These are phyloP conservation scores for Chytriomyces sp. DNA, from an alignment of 192 early-diverging fungal genomes.

Conservation along the genomic window DNA sequence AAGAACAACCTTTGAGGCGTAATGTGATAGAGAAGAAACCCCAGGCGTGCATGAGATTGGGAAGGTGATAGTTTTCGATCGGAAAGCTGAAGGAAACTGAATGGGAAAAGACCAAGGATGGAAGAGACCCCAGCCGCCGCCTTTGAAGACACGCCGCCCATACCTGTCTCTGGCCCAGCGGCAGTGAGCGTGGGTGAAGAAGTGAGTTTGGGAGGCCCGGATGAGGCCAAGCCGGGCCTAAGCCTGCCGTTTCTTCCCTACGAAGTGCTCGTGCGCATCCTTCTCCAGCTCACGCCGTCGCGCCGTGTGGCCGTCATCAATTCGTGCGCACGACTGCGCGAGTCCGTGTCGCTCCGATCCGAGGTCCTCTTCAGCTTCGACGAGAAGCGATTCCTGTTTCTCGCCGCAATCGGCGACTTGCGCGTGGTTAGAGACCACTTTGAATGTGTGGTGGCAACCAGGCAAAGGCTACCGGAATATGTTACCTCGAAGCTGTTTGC, in stretches of 20 bases:
- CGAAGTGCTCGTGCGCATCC: constrained; percentile 4
- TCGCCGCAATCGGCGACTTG: neutral
- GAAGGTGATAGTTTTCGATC: too few species aligned
- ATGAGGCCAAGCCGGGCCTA: neutral
- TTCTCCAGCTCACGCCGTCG: neutral
- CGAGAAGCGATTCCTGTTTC: neutral
- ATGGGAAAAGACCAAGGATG: neutral
- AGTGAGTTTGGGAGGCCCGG: too few species aligned
- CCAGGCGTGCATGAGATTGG: too few species aligned
- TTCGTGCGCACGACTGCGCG: neutral
- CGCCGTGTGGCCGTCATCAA: constrained; percentile 4
- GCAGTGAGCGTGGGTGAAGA: too few species aligned
- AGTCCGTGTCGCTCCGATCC: neutral
- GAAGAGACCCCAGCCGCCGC: neutral
- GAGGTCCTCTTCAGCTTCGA: neutral
- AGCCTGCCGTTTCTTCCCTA: neutral
- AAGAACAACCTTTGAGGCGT: too few species aligned
- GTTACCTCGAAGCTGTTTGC: neutral
- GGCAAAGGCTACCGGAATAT: neutral
- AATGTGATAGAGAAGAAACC: too few species aligned
- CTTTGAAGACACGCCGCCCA: neutral
- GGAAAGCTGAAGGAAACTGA: too few species aligned
- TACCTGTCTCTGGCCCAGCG: too few species aligned
- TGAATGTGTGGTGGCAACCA: neutral
- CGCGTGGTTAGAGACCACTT: neutral